Evolutionary conservation across 768 basidiomycete species (phyloP).

Genomic region (Lactarius akahatsu): DNA sequence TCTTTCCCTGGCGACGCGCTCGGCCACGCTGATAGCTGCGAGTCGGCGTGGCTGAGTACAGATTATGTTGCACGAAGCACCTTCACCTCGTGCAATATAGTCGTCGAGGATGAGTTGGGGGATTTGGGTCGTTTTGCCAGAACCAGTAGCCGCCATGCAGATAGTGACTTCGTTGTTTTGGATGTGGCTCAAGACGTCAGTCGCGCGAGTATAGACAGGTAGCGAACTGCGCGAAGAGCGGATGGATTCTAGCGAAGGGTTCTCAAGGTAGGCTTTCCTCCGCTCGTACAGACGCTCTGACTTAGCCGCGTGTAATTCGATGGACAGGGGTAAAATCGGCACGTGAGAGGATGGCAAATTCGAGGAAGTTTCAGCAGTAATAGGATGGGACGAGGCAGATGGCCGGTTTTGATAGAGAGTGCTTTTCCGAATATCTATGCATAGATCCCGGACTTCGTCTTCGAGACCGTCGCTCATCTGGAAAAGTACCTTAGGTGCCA

Average conservation of each 20-base stretch:
- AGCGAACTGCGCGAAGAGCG: constrained; percentile 63
- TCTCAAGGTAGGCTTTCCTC: constrained; percentile 55
- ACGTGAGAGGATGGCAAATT: constrained; percentile 32
- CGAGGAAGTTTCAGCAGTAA: constrained; percentile 12
- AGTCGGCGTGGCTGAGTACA: constrained; percentile 93
- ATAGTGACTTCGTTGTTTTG: constrained; percentile 79
- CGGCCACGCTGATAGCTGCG: constrained; percentile 88
- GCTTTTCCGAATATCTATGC: constrained; percentile 61
- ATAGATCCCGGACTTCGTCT: constrained; percentile 69
- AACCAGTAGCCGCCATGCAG: constrained; percentile 87
- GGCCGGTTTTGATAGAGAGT: constrained; percentile 67
- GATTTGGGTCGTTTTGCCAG: constrained; percentile 93
- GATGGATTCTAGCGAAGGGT: constrained; percentile 64
- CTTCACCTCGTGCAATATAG: constrained; percentile 73
- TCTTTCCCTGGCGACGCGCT: constrained; percentile 88
- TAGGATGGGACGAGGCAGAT: constrained; percentile 19
- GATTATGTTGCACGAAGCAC: constrained; percentile 82
- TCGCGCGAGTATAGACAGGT: constrained; percentile 71
- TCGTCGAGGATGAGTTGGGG: constrained; percentile 91
- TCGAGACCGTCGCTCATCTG: constrained; percentile 61
- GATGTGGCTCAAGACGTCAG: constrained; percentile 68
- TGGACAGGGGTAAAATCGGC: constrained; percentile 30
- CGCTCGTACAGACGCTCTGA: constrained; percentile 55
- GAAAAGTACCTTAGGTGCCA: constrained; percentile 70
- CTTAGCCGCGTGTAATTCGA: constrained; percentile 44